These are phyloP conservation scores for Ilex paraguariensis DNA, from an alignment of 305 asterid species.

Conservation along the genomic window DNA sequence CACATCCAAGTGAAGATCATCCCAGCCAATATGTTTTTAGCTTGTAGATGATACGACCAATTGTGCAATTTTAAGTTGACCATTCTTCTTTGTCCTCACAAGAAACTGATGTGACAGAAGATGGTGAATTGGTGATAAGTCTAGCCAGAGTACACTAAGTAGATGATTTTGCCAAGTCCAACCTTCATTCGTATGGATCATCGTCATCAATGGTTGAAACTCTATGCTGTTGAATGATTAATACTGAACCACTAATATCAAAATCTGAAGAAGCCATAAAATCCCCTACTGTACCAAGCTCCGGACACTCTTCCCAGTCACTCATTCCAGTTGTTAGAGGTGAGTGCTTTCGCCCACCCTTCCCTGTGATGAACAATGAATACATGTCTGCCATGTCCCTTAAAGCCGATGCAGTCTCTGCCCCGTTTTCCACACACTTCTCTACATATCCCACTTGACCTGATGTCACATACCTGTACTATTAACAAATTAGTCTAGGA, in stretches of 20 bases:
- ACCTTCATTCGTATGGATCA: too few species aligned
- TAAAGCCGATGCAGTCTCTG: constrained; percentile 66
- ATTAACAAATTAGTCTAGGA: neutral
- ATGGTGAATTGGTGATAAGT: too few species aligned
- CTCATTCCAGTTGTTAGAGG: constrained; percentile 75
- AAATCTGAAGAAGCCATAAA: constrained; percentile 91
- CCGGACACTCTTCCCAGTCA: constrained; percentile 99
- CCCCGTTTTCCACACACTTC: constrained; percentile 76
- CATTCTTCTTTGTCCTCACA: too few species aligned
- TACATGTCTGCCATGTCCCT: constrained; percentile 96
- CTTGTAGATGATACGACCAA: too few species aligned
- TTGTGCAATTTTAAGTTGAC: too few species aligned
- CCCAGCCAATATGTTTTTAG: too few species aligned
- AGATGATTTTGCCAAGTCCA: too few species aligned
- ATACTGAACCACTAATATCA: constrained; percentile 82
- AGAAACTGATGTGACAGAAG: too few species aligned
- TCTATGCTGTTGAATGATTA: constrained; percentile 83
- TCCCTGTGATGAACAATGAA: constrained; percentile 87
- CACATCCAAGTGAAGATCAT: too few species aligned
- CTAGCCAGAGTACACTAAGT: too few species aligned
- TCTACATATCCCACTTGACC: constrained; percentile 92
- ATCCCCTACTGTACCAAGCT: constrained; percentile 96
- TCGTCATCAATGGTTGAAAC: constrained; percentile 36
- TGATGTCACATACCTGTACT: constrained; percentile 70
- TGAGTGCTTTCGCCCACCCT: constrained; percentile 65